Conservation (phyloP, 768 basidiomycete species). For the Suillus subluteus region DNA sequence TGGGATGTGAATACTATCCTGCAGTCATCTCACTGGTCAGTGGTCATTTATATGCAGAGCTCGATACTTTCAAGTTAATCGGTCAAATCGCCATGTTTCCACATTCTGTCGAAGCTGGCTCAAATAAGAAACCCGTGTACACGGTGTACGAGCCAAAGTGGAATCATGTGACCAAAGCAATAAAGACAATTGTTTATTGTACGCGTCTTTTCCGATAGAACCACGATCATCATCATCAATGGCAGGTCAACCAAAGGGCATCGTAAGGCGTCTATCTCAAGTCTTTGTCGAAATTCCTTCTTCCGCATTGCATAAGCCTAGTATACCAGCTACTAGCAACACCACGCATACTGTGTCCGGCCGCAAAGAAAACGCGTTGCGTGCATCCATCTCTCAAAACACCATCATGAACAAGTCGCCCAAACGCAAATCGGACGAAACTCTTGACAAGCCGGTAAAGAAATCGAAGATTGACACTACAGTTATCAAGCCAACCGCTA, state of each 20-base stretch:
- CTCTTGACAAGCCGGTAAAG: conserved; percentile 23
- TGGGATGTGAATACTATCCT: not conserved
- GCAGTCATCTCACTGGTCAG: not conserved
- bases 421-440: conserved; percentile 57
- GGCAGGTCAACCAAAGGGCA: conserved; percentile 24
- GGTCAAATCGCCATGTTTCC: not conserved
- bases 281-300: conserved; percentile 65
- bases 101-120: not conserved
- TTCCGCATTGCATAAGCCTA: conserved; percentile 43
- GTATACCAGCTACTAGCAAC: conserved; percentile 18
- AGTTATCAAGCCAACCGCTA: conserved; percentile 20
- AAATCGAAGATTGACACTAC: conserved; percentile 26
- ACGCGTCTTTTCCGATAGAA: conserved; percentile 28
- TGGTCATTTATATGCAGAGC: not conserved
- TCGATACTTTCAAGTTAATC: not conserved
- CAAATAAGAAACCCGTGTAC: not conserved
- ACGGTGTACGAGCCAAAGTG: not conserved
- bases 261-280: conserved; percentile 38
- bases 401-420: conserved; percentile 35
- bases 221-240: conserved; percentile 19
- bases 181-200: conserved; percentile 4
- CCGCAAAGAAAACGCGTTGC: conserved; percentile 50
- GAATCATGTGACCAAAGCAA: conserved; percentile 1
- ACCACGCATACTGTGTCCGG: conserved; percentile 29
- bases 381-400: conserved; percentile 35